phyloP scores from a whole-genome alignment of 2,329 filamentous ascomycete genomes.

The Trichoderma semiorbis region DNA sequence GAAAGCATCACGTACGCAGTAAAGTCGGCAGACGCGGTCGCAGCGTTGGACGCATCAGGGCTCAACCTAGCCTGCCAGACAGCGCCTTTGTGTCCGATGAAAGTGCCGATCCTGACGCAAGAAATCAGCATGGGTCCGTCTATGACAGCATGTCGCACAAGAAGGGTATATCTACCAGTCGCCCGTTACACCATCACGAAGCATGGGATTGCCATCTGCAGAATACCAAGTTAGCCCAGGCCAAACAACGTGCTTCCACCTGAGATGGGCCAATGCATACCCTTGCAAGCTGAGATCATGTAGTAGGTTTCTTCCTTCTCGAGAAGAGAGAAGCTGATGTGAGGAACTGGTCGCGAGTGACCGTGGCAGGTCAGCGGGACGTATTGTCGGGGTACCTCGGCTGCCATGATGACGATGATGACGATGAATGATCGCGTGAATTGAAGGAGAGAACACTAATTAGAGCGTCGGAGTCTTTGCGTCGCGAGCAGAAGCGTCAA shows the following conservation, averaged over 20 bases:
- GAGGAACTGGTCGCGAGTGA: conserved; percentile 87
- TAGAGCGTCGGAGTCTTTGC: neutral
- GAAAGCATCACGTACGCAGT: conserved; percentile 63
- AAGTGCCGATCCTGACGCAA: conserved; percentile 80
- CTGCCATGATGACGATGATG: conserved; percentile 30
- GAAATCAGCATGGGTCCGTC: neutral
- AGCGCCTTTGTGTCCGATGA: conserved; percentile 95
- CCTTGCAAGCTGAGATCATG: conserved; percentile 90
- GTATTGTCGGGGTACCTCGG: conserved; percentile 52
- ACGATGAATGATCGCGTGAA: neutral
- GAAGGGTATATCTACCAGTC: conserved; percentile 59
- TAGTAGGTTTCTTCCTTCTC: conserved; percentile 84
- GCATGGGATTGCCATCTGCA: conserved; percentile 94
- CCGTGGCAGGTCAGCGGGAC: conserved; percentile 93
- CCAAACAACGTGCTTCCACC: neutral
- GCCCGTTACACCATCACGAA: conserved; percentile 90
- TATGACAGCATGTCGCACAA: neutral
- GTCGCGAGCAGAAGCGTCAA: neutral
- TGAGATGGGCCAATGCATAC: conserved; percentile 39
- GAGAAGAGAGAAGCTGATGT: conserved; percentile 82
- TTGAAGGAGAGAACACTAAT: neutral
- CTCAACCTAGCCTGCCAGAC: conserved; percentile 95
- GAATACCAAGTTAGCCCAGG: neutral
- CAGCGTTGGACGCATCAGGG: conserved; percentile 80
- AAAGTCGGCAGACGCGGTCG: conserved; percentile 94